These are phyloP conservation scores for Fraxinus americana DNA, from an alignment of 257 asterid species.

Conservation along the genomic window DNA sequence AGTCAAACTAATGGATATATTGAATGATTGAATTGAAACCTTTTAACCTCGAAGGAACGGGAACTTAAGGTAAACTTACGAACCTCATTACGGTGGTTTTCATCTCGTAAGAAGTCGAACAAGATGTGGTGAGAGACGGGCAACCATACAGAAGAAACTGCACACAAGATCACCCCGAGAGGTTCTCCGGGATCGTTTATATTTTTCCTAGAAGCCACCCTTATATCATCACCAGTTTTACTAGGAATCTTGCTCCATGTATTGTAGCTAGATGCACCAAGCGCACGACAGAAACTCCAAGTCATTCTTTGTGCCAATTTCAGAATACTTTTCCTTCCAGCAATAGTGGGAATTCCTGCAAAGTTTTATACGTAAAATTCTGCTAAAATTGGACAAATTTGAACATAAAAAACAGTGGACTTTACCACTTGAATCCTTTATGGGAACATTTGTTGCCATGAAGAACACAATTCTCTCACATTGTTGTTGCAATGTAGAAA, in stretches of 20 bases:
- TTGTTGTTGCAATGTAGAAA: conserved; percentile 74
- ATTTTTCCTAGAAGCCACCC: conserved; percentile 70
- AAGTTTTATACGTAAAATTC: neutral
- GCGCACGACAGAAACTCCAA: conserved; percentile 59
- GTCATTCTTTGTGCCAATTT: conserved; percentile 83
- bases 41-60: neutral
- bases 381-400: neutral
- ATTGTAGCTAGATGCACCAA: conserved; percentile 72
- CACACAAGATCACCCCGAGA: conserved; percentile 68
- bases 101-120: conserved; percentile 79
- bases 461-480: conserved; percentile 72
- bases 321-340: conserved; percentile 83
- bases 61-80: neutral
- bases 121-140: conserved; percentile 62
- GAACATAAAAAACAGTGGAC: neutral
- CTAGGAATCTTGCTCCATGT: conserved; percentile 72
- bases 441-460: conserved; percentile 84
- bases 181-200: conserved; percentile 76
- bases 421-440: conserved; percentile 75
- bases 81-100: conserved; percentile 72
- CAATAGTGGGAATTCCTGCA: conserved; percentile 73
- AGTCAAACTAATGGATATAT: no score
- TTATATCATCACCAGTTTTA: conserved; percentile 69
- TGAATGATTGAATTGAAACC: no score
- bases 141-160: conserved; percentile 77